Percentiles rank a stretch among this genome's conserved stretches.
Evolutionary conservation across 2,329 filamentous ascomycete genomes (phyloP).

Genomic region (Ploettnerulaceae sp.): DNA sequence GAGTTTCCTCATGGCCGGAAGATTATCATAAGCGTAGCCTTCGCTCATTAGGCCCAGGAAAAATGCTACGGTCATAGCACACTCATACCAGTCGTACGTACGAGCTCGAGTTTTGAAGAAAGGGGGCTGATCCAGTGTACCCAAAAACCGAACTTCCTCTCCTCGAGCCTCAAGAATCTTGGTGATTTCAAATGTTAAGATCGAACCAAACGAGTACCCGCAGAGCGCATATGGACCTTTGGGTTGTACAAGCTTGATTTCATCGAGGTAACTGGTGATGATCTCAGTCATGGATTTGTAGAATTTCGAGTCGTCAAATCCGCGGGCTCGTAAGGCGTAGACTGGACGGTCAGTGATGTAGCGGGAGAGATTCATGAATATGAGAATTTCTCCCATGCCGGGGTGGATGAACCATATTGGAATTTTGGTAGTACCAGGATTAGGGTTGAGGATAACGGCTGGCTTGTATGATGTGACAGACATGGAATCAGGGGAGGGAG

Average conservation of each 20-base stretch:
- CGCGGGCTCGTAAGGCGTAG: slow-evolving; percentile 41
- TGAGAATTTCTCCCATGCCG: slow-evolving; percentile 40
- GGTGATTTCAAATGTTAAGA: slow-evolving; percentile 46
- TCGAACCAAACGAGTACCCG: slow-evolving; percentile 47
- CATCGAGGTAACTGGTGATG: slow-evolving; percentile 37
- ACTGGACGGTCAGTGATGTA: slow-evolving; percentile 42
- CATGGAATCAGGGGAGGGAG: slow-evolving; percentile 19
- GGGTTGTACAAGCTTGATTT: slow-evolving; percentile 42
- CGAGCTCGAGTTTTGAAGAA: slow-evolving; percentile 37
- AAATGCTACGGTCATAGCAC: slow-evolving; percentile 35
- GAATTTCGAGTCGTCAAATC: slow-evolving; percentile 31
- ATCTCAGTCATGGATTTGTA: slow-evolving; percentile 40
- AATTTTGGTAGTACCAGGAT: slow-evolving; percentile 29
- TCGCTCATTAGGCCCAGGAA: slow-evolving; percentile 38
- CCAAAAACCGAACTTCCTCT: slow-evolving; percentile 41
- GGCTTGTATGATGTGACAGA: slow-evolving; percentile 30
- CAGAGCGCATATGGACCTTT: slow-evolving; percentile 47
- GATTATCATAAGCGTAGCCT: slow-evolving; percentile 37
- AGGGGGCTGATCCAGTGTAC: slow-evolving; percentile 44
- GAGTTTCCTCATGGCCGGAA: slow-evolving; percentile 31
- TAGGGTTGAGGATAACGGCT: slow-evolving; percentile 33
- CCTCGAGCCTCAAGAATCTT: slow-evolving; percentile 41
- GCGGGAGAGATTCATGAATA: slow-evolving; percentile 38
- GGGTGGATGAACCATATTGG: slow-evolving; percentile 41
- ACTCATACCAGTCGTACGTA: slow-evolving; percentile 34